These are phyloP conservation scores for Trichodelitschia bisporula DNA, from an alignment of 495 filamentous ascomycete species.

Conservation along the genomic window DNA sequence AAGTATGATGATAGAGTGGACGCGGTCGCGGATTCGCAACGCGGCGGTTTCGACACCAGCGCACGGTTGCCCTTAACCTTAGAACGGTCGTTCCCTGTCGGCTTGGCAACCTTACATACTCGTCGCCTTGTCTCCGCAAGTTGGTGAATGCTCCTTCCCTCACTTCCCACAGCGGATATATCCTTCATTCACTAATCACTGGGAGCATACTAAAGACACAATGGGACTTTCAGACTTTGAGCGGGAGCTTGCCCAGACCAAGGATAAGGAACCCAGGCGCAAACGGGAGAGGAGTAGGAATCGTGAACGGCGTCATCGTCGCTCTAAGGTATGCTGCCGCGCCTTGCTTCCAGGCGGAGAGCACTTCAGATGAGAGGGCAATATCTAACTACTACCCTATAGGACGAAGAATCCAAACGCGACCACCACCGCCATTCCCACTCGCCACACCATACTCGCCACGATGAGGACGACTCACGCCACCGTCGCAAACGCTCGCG, in stretches of 20 bases:
- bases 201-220: too few relatives aligned
- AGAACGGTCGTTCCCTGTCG: too few relatives aligned
- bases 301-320: slow-evolving; percentile 6
- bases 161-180: too few relatives aligned
- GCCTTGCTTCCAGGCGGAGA: background rate
- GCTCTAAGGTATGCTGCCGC: slow-evolving; percentile 5
- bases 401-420: background rate
- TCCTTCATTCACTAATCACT: too few relatives aligned
- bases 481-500: slow-evolving; percentile 17
- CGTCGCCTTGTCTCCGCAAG: too few relatives aligned
- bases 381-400: background rate
- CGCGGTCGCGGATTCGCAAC: too few relatives aligned
- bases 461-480: slow-evolving; percentile 21
- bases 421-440: slow-evolving; percentile 18
- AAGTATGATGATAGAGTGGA: too few relatives aligned
- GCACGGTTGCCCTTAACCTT: too few relatives aligned
- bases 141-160: too few relatives aligned
- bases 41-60: too few relatives aligned
- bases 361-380: background rate
- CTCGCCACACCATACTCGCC: slow-evolving; percentile 7
- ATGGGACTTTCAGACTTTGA: slow-evolving; percentile 20
- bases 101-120: too few relatives aligned
- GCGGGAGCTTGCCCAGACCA: slow-evolving; percentile 14
- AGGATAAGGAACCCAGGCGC: slow-evolving; percentile 8
- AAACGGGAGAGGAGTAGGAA: slow-evolving; percentile 10